Evolutionary conservation across 768 basidiomycete species (phyloP).

Genomic region (Tricholoma matsutake): DNA sequence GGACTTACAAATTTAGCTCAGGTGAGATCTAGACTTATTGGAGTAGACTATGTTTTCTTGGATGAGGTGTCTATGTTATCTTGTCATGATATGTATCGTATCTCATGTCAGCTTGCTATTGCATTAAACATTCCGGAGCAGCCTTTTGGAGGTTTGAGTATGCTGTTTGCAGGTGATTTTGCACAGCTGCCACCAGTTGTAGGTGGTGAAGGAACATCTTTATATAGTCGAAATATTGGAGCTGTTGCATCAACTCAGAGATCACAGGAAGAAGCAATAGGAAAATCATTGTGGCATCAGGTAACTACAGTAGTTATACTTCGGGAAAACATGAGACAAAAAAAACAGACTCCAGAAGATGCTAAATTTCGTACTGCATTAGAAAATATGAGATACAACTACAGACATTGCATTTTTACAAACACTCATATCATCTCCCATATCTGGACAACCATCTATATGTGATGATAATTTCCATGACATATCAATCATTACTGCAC

Average conservation of each 20-base stretch:
- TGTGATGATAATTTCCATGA: too few species aligned
- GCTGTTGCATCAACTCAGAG: neutral
- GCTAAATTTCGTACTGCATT: too few species aligned
- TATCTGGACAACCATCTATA: too few species aligned
- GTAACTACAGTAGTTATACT: too few species aligned
- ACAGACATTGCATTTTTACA: too few species aligned
- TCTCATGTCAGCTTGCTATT: neutral
- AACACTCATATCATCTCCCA: too few species aligned
- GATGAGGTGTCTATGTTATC: constrained; percentile 29
- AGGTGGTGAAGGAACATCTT: neutral
- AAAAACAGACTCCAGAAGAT: too few species aligned
- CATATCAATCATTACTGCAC: too few species aligned
- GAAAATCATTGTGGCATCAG: constrained; percentile 13
- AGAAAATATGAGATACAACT: too few species aligned
- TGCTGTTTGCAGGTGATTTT: constrained; percentile 4
- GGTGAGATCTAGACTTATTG: constrained; percentile 3
- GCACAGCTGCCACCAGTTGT: neutral
- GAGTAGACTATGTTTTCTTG: constrained; percentile 34
- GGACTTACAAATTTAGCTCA: neutral
- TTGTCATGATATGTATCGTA: constrained; percentile 25
- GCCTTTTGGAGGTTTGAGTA: constrained; percentile 34
- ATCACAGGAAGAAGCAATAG: constrained; percentile 9
- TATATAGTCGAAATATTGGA: too few species aligned
- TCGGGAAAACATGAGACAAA: too few species aligned
- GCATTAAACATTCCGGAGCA: constrained; percentile 12